Base-by-base conservation (phyloP, 2,329 filamentous ascomycete species). In the Fonsecaea nubica region DNA sequence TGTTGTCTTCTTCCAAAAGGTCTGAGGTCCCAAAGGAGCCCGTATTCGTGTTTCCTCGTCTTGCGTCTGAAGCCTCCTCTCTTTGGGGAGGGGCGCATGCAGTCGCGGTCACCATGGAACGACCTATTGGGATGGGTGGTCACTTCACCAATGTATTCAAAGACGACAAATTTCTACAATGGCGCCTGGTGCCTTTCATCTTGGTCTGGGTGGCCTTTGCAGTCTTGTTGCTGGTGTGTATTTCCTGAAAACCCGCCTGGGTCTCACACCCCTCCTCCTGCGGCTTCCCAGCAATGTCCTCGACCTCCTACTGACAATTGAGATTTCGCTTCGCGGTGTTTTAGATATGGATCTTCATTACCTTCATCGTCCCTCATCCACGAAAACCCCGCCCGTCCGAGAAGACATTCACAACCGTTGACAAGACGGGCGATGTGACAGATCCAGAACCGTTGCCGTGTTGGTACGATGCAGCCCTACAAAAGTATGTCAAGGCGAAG, bases 401-500 rank as follows among this genome's bases (percentile, higher is more conserved):
- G 78, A 97, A 95, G 81, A 88, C 85, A 42, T 99, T 94, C 82
- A 85, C 88, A 57, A 96, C 92, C 3, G 89, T 92, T 48, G 82
- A 87, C 42, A 84, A 89, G 48, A 84, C 89, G 72, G 90, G 90
- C 58, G 81, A 82, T 12, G 80, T 82, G 58, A 87, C 82, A 68
- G 76, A 79, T 52, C 79, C 76, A 6, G 84, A 87, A 71, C 83
- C 81, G 30, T 77, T 97, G 33, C 91, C 93, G 10, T 97, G 92
- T 81, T 98, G 94, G 94, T 88, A 92, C 76, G 92, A 97, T 77
- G 83, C 85, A 76, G 90, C 89, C 86, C 85, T 87, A 86, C 77
- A 86, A 85, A 68, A 67, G 55, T 65, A 61, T 36, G 32, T 45
- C 75, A 85, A 82, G 74, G 78, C 83, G 56, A 81, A 81, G 84